phyloP scores from a whole-genome alignment of 179 eudicot species.

The Spergularia azorica region DNA sequence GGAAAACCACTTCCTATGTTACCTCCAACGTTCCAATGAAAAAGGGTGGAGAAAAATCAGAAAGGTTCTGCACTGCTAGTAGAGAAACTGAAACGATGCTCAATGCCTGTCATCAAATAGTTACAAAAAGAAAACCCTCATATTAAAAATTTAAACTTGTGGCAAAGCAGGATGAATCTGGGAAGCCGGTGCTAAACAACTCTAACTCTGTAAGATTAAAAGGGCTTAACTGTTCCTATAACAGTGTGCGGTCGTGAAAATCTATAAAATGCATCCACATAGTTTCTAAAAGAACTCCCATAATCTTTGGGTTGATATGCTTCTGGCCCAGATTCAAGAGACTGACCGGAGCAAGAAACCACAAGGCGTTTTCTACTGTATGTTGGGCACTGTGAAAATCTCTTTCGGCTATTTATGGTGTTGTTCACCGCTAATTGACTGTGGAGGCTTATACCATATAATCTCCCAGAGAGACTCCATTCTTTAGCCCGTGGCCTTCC shows the following conservation, averaged over 20 bases:
- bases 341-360: conserved; percentile 51
- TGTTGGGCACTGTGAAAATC: conserved; percentile 26
- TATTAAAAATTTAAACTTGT: background rate
- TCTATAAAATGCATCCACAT: conserved; percentile 81
- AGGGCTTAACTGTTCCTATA: conserved; percentile 83
- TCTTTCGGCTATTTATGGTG: conserved; percentile 24
- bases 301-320: conserved; percentile 43
- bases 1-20: conserved; percentile 18
- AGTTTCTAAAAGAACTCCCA: conserved; percentile 43
- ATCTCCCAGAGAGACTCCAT: conserved; percentile 33
- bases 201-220: background rate
- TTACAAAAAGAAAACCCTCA: background rate
- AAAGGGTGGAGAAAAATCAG: conserved; percentile 82
- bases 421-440: conserved; percentile 26
- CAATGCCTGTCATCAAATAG: conserved; percentile 69
- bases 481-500: conserved; percentile 39
- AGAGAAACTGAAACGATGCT: conserved; percentile 98
- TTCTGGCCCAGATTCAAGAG: conserved; percentile 70
- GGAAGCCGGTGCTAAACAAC: background rate
- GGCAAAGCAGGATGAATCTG: background rate
- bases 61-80: conserved; percentile 79
- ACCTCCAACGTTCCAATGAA: conserved; percentile 87
- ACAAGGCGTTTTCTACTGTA: conserved; percentile 32
- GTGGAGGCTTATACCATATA: conserved; percentile 31
- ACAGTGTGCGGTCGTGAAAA: conserved; percentile 96